Evolutionary conservation across 2,329 filamentous ascomycete genomes (phyloP).

Genomic region (Fusarium mundagurra): DNA sequence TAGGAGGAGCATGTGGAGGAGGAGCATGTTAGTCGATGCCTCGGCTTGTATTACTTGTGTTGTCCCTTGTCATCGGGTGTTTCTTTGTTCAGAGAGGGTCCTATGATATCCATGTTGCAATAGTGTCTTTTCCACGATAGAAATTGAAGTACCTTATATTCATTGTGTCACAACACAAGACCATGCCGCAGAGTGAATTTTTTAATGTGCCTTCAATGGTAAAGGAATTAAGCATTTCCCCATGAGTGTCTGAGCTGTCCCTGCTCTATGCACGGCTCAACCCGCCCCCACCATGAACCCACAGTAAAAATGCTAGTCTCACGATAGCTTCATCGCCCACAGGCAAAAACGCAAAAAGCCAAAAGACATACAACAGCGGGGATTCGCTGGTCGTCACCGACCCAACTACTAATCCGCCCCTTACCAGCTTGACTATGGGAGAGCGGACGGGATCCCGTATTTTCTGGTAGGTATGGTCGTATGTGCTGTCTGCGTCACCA

Average conservation of each 20-base stretch:
- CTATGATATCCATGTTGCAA: conserved; percentile 1
- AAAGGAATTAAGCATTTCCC: background rate
- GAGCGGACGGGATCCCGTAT: conserved; percentile 3
- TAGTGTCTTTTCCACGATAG: background rate
- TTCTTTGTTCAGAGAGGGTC: background rate
- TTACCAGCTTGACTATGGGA: conserved; percentile 1
- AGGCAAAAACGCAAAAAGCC: background rate
- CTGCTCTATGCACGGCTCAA: background rate
- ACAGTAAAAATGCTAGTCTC: background rate
- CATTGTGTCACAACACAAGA: too few relatives aligned
- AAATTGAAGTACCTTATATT: background rate
- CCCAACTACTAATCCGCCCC: conserved; percentile 4
- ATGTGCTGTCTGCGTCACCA: background rate
- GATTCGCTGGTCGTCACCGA: conserved; percentile 5
- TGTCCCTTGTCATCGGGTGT: background rate
- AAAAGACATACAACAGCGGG: conserved; percentile 3
- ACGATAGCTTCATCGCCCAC: background rate
- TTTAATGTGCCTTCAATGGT: background rate
- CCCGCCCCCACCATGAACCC: background rate
- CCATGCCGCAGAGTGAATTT: background rate
- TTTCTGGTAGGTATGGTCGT: conserved; percentile 3
- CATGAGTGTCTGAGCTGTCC: background rate
- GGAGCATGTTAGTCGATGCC: background rate
- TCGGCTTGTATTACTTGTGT: background rate
- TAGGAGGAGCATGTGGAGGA: too few relatives aligned